phyloP scores from a whole-genome alignment of 2,329 filamentous ascomycete genomes.

The Ceratocystis eucalypticola region DNA sequence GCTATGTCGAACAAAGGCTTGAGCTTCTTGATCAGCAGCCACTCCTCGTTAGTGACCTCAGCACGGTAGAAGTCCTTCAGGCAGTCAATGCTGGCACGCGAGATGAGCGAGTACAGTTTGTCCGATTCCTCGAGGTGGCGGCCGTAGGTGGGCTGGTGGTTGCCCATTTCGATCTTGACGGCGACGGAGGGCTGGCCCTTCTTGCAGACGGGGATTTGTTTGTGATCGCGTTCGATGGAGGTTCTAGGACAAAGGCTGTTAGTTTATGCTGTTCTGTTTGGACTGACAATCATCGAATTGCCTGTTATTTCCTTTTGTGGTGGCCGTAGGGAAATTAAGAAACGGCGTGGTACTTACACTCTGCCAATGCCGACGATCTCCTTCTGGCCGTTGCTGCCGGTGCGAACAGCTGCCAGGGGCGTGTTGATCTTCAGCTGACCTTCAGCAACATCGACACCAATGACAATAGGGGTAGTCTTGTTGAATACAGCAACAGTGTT shows the following conservation, averaged over 20 bases:
- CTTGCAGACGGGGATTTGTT: slow-evolving; percentile 82
- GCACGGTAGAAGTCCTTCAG: slow-evolving; percentile 90
- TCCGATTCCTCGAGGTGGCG: slow-evolving; percentile 91
- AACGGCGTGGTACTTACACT: slow-evolving; percentile 54
- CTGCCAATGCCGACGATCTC: slow-evolving; percentile 75
- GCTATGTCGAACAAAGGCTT: slow-evolving; percentile 87
- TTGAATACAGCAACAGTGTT: slow-evolving; percentile 90
- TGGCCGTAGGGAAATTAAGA: not conserved
- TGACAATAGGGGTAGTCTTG: slow-evolving; percentile 89
- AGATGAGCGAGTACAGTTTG: slow-evolving; percentile 74
- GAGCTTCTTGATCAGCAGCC: slow-evolving; percentile 85
- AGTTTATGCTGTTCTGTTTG: slow-evolving; percentile 19
- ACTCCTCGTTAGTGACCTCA: slow-evolving; percentile 85
- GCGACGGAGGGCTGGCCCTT: slow-evolving; percentile 95
- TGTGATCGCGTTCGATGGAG: slow-evolving; percentile 95
- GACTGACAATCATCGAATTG: not conserved
- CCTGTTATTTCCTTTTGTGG: not conserved
- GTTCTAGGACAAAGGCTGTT: slow-evolving; percentile 42
- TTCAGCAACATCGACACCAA: slow-evolving; percentile 91
- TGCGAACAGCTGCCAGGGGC: slow-evolving; percentile 75
- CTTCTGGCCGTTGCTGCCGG: slow-evolving; percentile 66
- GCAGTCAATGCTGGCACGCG: slow-evolving; percentile 76
- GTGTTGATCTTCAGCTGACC: slow-evolving; percentile 77
- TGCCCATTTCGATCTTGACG: slow-evolving; percentile 89
- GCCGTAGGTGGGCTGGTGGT: slow-evolving; percentile 85